Percentiles rank a stretch among this genome's conserved stretches.
phyloP scores from a whole-genome alignment of 768 basidiomycete genomes.

The Lactarius indigo region DNA sequence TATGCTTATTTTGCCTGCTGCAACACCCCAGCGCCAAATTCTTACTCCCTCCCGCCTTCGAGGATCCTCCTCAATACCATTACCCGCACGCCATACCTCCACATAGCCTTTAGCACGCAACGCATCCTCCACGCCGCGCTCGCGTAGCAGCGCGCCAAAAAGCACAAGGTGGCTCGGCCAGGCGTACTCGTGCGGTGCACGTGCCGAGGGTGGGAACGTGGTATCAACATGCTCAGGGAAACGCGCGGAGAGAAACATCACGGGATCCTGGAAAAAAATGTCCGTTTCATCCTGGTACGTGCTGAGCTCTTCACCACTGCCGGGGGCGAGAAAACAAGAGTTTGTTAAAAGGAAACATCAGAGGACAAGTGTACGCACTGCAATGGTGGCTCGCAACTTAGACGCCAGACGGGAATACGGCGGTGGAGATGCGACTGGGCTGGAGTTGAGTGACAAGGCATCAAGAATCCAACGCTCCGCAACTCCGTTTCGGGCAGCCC shows the following conservation, averaged over 20 bases:
- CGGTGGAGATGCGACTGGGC: slow-evolving; percentile 87
- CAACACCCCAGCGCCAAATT: slow-evolving; percentile 48
- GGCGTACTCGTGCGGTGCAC: slow-evolving; percentile 54
- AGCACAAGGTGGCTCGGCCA: slow-evolving; percentile 83
- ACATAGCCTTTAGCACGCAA: slow-evolving; percentile 56
- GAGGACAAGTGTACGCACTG: slow-evolving; percentile 41
- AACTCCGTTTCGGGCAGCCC: slow-evolving; percentile 48
- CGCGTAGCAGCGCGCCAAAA: slow-evolving; percentile 72
- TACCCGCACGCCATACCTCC: slow-evolving; percentile 61
- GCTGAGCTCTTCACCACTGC: slow-evolving; percentile 47
- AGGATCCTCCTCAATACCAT: slow-evolving; percentile 74
- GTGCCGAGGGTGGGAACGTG: slow-evolving; percentile 56
- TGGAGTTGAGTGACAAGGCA: slow-evolving; percentile 97
- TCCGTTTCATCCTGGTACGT: slow-evolving; percentile 78
- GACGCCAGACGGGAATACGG: slow-evolving; percentile 69
- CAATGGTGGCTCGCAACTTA: slow-evolving; percentile 92
- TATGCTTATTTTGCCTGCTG: not conserved
- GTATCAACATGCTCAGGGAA: slow-evolving; percentile 66
- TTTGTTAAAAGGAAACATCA: slow-evolving; percentile 2
- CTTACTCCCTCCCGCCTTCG: slow-evolving; percentile 63
- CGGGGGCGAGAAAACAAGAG: not conserved
- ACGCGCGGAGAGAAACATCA: slow-evolving; percentile 55
- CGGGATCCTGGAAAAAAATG: slow-evolving; percentile 73
- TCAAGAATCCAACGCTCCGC: slow-evolving; percentile 68
- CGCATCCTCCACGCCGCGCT: slow-evolving; percentile 44